A percentile compares a stretch with the other conserved stretches of the same genome.
These are phyloP conservation scores for Crithidia brevicula DNA, from an alignment of 208 protist species.

Conservation along the genomic window DNA sequence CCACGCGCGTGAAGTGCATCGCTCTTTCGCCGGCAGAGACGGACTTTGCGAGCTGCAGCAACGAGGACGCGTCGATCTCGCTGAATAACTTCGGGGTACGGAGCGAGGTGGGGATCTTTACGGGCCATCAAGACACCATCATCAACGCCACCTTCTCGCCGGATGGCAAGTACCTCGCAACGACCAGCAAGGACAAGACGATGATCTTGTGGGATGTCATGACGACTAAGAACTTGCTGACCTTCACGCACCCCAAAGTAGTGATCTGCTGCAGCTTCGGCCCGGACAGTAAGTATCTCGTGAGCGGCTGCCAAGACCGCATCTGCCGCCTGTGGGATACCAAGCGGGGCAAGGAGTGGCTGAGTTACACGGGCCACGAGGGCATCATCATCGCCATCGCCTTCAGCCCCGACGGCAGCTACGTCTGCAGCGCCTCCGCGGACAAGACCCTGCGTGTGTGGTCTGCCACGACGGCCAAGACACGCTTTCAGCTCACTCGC, in stretches of 20 bases:
- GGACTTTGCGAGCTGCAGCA: slow-evolving; percentile 84
- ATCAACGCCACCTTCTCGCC: slow-evolving; percentile 81
- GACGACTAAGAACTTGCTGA: slow-evolving; percentile 74
- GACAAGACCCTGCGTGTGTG: slow-evolving; percentile 89
- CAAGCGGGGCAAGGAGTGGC: slow-evolving; percentile 58
- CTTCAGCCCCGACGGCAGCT: slow-evolving; percentile 75
- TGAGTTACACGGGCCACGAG: slow-evolving; percentile 72
- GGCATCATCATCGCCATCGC: slow-evolving; percentile 88
- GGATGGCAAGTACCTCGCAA: slow-evolving; percentile 90
- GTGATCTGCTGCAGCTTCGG: slow-evolving; percentile 92
- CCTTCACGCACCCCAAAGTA: slow-evolving; percentile 80
- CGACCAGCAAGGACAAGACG: slow-evolving; percentile 86
- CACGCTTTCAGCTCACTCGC: slow-evolving; percentile 61
- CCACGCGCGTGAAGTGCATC: slow-evolving; percentile 86
- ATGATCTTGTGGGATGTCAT: slow-evolving; percentile 92
- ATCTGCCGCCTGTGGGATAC: slow-evolving; percentile 89
- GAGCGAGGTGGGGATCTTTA: slow-evolving; percentile 85
- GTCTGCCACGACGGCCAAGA: slow-evolving; percentile 71
- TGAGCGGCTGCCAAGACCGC: slow-evolving; percentile 89
- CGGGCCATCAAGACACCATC: slow-evolving; percentile 84
- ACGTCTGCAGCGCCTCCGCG: slow-evolving; percentile 80
- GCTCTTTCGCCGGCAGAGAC: slow-evolving; percentile 66
- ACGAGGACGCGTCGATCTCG: slow-evolving; percentile 81
- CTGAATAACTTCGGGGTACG: slow-evolving; percentile 55
- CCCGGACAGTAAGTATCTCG: slow-evolving; percentile 83